Percentiles rank a stretch among this genome's conserved stretches.
Evolutionary conservation across 495 filamentous ascomycete species (phyloP).

Genomic region (Podospora pseudoanserina): DNA sequence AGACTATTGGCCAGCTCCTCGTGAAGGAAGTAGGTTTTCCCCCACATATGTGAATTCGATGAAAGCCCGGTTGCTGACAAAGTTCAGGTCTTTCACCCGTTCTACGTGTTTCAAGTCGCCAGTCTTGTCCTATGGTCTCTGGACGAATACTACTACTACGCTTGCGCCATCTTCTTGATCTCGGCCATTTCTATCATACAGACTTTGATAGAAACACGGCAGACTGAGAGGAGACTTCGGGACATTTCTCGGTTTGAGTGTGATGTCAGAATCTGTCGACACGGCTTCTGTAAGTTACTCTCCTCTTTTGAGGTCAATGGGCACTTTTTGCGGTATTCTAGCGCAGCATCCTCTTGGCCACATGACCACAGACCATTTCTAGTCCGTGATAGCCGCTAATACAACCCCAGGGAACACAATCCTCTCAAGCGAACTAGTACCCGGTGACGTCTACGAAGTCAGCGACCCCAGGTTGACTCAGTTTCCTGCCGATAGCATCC

Average conservation of each 20-base stretch:
- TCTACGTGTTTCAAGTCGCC: slow-evolving; percentile 97
- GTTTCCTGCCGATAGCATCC: slow-evolving; percentile 88
- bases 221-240: slow-evolving; percentile 87
- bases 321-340: too few relatives aligned
- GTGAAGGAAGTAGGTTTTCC: slow-evolving; percentile 68
- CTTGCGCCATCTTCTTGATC: slow-evolving; percentile 90
- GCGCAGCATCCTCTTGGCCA: too few relatives aligned
- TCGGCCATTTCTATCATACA: slow-evolving; percentile 87
- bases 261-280: slow-evolving; percentile 86
- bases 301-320: too few relatives aligned
- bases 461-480: slow-evolving; percentile 93
- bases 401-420: slow-evolving; percentile 69
- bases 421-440: slow-evolving; percentile 81
- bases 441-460: slow-evolving; percentile 95
- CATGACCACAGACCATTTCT: too few relatives aligned
- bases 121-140: slow-evolving; percentile 93
- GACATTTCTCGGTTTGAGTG: slow-evolving; percentile 95
- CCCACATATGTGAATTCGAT: neutral
- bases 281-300: slow-evolving; percentile 80
- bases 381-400: neutral
- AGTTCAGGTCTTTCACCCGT: slow-evolving; percentile 85
- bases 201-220: slow-evolving; percentile 80
- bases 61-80: slow-evolving; percentile 8
- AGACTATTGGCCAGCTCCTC: slow-evolving; percentile 74
- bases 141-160: slow-evolving; percentile 97